A percentile compares a stretch with the other conserved stretches of the same genome.
phyloP scores from a whole-genome alignment of 345 rosid genomes.

The Firmiana major region DNA sequence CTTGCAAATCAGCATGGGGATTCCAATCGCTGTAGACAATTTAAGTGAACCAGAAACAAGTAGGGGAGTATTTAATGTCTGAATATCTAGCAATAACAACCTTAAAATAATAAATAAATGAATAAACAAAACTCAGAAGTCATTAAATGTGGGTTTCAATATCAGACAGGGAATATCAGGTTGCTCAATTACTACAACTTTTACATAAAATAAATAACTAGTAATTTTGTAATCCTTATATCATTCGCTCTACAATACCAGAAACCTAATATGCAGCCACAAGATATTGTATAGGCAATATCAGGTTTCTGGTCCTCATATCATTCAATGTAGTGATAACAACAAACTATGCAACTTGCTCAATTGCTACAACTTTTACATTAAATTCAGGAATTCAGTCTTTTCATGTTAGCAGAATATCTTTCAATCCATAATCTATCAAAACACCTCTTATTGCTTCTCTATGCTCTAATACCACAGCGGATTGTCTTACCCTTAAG shows the following conservation, averaged over 20 bases:
- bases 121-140: neutral
- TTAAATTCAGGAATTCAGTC: neutral
- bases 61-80: neutral
- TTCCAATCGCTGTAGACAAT: conserved; percentile 88
- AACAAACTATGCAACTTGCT: neutral
- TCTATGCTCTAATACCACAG: conserved; percentile 1
- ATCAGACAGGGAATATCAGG: neutral
- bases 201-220: neutral
- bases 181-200: neutral
- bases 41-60: neutral
- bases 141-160: neutral
- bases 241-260: neutral
- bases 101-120: neutral
- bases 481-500: neutral
- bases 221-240: neutral
- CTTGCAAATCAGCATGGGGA: conserved; percentile 99
- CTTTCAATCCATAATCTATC: neutral
- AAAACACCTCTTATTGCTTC: conserved; percentile 1
- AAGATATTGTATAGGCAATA: neutral
- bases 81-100: neutral
- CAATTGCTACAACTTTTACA: neutral
- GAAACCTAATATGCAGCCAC: neutral
- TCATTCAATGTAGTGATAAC: neutral
- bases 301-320: neutral
- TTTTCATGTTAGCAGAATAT: neutral